Conservation (phyloP, 108 stramenopile genomes). For the Ochromonas danica region DNA sequence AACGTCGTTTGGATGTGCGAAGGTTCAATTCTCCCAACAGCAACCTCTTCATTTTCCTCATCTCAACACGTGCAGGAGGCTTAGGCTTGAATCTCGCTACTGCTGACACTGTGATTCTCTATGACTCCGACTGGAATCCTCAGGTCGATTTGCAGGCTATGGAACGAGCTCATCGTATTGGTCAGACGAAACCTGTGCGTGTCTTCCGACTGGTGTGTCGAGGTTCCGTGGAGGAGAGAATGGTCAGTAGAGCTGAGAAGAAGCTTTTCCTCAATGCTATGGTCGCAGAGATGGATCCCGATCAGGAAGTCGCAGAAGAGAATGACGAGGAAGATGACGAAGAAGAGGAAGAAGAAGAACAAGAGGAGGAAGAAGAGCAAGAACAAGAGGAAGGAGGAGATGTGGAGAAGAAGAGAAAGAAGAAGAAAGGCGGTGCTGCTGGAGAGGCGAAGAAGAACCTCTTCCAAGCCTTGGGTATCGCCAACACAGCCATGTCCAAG, state of each 20-base stretch:
- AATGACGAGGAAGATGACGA: conserved; percentile 42
- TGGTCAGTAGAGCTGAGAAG: conserved; percentile 75
- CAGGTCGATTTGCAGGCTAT: conserved; percentile 64
- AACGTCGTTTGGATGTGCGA: conserved; percentile 46
- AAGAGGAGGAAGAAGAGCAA: no score
- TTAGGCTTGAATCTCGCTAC: conserved; percentile 75
- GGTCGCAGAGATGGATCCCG: conserved; percentile 57
- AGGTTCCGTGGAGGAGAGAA: conserved; percentile 59
- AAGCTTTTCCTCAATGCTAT: conserved; percentile 71
- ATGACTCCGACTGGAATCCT: conserved; percentile 95
- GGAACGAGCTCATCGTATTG: conserved; percentile 54
- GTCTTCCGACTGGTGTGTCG: conserved; percentile 51
- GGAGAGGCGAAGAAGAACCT: conserved; percentile 32
- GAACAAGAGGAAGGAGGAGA: conserved; percentile 50
- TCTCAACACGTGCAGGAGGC: conserved; percentile 58
- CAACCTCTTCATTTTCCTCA: conserved; percentile 39
- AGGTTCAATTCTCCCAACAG: conserved; percentile 51
- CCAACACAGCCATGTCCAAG: conserved; percentile 47
- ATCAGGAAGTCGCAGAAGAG: conserved; percentile 52
- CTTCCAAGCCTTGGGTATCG: conserved; percentile 36
- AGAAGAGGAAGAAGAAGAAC: conserved; percentile 39
- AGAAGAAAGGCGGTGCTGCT: conserved; percentile 12
- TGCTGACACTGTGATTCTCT: conserved; percentile 91
- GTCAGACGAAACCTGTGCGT: conserved; percentile 58
- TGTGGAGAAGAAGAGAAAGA: no score